Conservation (phyloP, 257 asterid genomes). For the Lavandula angustifolia region DNA sequence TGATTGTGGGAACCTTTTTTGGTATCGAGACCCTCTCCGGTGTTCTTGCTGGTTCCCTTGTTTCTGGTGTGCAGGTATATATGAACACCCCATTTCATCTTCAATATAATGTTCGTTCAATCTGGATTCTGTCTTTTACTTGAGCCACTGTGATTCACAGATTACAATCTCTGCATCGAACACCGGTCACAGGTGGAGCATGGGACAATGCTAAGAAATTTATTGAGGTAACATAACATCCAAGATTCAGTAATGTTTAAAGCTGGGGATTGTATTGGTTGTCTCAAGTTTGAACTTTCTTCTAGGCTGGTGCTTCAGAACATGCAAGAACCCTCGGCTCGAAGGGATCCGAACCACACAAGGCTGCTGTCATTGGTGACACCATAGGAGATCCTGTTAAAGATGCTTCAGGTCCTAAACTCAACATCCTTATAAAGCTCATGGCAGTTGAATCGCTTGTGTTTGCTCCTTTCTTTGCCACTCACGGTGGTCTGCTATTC, state of each 20-base stretch:
- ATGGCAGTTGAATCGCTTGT: slow-evolving; percentile 79
- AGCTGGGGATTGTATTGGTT: background rate
- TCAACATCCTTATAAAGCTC: slow-evolving; percentile 69
- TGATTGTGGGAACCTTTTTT: slow-evolving; percentile 73
- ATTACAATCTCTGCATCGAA: slow-evolving; percentile 71
- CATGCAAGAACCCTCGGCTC: slow-evolving; percentile 66
- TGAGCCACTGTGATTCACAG: slow-evolving; percentile 26
- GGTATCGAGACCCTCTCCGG: slow-evolving; percentile 94
- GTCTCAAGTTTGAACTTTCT: background rate
- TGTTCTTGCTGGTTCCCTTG: slow-evolving; percentile 86
- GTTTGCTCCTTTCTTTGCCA: slow-evolving; percentile 71
- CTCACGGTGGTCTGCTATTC: slow-evolving; percentile 64
- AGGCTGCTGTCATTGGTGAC: slow-evolving; percentile 80
- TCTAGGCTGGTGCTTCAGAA: slow-evolving; percentile 62
- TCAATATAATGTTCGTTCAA: too few relatives aligned
- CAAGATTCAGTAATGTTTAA: background rate
- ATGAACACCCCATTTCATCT: background rate
- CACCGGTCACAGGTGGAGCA: slow-evolving; percentile 70
- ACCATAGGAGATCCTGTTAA: slow-evolving; percentile 69
- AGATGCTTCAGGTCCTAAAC: slow-evolving; percentile 71
- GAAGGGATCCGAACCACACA: slow-evolving; percentile 75
- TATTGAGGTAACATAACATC: slow-evolving; percentile 57
- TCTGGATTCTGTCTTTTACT: too few relatives aligned
- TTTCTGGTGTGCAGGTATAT: slow-evolving; percentile 88
- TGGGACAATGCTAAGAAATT: slow-evolving; percentile 79